These are phyloP conservation scores for Tylopilus sp. DNA, from an alignment of 1,284 basidiomycete species.

Conservation along the genomic window DNA sequence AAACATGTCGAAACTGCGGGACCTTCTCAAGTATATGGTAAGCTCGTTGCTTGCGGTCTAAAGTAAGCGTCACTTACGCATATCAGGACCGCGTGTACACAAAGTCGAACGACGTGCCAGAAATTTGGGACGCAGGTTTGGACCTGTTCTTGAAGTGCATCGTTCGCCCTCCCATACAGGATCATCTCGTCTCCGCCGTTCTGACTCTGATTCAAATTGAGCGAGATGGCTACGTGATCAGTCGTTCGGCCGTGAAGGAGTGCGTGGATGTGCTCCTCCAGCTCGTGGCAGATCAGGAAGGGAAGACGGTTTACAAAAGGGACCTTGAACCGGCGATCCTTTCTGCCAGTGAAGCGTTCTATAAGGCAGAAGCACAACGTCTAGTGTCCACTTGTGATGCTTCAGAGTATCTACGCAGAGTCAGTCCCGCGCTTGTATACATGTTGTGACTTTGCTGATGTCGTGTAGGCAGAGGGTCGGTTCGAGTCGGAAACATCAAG, in stretches of 20 bases:
- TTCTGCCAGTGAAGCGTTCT: constrained; percentile 77
- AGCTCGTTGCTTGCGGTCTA: constrained; percentile 25
- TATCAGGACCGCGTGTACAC: constrained; percentile 88
- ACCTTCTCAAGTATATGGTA: constrained; percentile 96
- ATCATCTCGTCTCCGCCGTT: constrained; percentile 78
- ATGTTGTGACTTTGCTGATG: constrained; percentile 11
- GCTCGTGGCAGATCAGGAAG: constrained; percentile 52
- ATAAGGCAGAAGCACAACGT: constrained; percentile 70
- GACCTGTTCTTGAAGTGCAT: constrained; percentile 85
- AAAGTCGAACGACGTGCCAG: constrained; percentile 65
- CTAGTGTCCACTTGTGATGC: constrained; percentile 77
- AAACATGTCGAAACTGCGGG: constrained; percentile 86
- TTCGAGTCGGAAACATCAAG: constrained; percentile 85
- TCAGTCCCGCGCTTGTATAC: constrained; percentile 38
- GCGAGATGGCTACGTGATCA: constrained; percentile 88
- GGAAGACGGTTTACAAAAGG: constrained; percentile 73
- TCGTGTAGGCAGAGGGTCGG: constrained; percentile 72
- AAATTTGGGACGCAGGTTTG: constrained; percentile 82
- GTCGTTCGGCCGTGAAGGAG: constrained; percentile 86
- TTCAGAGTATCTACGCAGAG: constrained; percentile 77
- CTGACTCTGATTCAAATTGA: constrained; percentile 88
- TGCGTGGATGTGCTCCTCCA: constrained; percentile 85
- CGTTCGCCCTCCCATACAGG: constrained; percentile 79
- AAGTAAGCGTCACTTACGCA: constrained; percentile 16
- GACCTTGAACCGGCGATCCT: constrained; percentile 87